Evolutionary conservation across 2,329 filamentous ascomycete genomes (phyloP).

Genomic region (Sphaceloma murrayae): DNA sequence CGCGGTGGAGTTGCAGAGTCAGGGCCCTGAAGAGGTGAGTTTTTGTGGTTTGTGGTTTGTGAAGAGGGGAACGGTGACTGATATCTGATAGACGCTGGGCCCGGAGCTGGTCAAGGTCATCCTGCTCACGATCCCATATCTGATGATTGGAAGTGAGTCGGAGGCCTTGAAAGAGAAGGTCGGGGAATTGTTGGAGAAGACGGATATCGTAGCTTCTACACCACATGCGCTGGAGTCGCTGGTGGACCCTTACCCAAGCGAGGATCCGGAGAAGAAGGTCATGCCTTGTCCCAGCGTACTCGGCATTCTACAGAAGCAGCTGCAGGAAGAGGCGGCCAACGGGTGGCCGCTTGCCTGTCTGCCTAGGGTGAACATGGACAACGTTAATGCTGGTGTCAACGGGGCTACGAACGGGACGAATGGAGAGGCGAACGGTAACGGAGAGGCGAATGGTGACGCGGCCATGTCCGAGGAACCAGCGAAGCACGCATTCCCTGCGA

Average conservation of each 20-base stretch:
- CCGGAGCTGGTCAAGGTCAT: slow-evolving; percentile 95
- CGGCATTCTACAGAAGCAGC: slow-evolving; percentile 72
- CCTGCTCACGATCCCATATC: slow-evolving; percentile 84
- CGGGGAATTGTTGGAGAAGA: slow-evolving; percentile 76
- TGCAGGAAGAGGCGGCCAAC: slow-evolving; percentile 63
- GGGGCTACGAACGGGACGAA: slow-evolving; percentile 27
- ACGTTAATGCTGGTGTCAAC: slow-evolving; percentile 17
- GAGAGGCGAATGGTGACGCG: slow-evolving; percentile 35
- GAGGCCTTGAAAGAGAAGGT: slow-evolving; percentile 63
- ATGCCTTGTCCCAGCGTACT: slow-evolving; percentile 62
- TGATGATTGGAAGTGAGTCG: slow-evolving; percentile 60
- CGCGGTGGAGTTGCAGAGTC: slow-evolving; percentile 87
- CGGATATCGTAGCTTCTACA: slow-evolving; percentile 84
- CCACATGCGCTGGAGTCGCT: slow-evolving; percentile 75
- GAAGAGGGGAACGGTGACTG: slow-evolving; percentile 13
- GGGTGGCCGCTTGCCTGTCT: slow-evolving; percentile 65
- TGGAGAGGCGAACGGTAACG: slow-evolving; percentile 56
- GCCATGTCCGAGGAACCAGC: slow-evolving; percentile 38
- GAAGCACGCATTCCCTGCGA: slow-evolving; percentile 69
- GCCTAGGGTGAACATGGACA: slow-evolving; percentile 36
- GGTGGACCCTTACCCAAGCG: slow-evolving; percentile 66
- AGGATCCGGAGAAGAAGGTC: slow-evolving; percentile 51
- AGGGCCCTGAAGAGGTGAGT: slow-evolving; percentile 81
- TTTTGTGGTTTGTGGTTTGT: not conserved
- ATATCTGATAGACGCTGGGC: slow-evolving; percentile 45